These are phyloP conservation scores for Ascocoryne sarcoides DNA, from an alignment of 2,329 filamentous ascomycete genomes.

Conservation along the genomic window DNA sequence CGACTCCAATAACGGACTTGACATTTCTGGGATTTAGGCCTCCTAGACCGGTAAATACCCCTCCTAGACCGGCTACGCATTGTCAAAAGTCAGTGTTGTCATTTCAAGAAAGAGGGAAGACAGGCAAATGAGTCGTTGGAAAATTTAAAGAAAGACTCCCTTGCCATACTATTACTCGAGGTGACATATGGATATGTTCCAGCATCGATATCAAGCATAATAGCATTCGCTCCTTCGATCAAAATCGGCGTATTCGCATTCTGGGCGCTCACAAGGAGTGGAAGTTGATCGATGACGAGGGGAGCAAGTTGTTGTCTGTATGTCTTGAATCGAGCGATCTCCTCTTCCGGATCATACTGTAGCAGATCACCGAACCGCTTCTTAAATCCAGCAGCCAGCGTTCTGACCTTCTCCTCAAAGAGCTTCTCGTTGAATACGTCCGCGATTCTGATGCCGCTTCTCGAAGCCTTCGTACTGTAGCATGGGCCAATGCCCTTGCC, in stretches of 20 bases:
- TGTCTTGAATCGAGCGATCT: slow-evolving; percentile 51
- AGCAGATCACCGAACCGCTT: slow-evolving; percentile 61
- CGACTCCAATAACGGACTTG: slow-evolving; percentile 53
- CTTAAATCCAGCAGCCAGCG: slow-evolving; percentile 53
- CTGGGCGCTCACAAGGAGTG: slow-evolving; percentile 54
- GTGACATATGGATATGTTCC: slow-evolving; percentile 39
- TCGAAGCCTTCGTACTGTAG: slow-evolving; percentile 51
- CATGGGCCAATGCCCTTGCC: slow-evolving; percentile 44
- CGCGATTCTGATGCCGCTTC: slow-evolving; percentile 56
- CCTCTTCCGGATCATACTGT: slow-evolving; percentile 58
- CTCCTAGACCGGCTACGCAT: slow-evolving; percentile 46
- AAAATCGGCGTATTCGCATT: slow-evolving; percentile 50
- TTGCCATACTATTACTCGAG: background rate
- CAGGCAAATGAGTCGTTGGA: no score
- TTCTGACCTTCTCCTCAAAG: slow-evolving; percentile 59
- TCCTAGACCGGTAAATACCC: slow-evolving; percentile 53
- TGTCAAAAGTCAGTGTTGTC: no score
- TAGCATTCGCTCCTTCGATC: slow-evolving; percentile 58
- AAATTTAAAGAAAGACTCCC: no score
- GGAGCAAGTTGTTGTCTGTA: slow-evolving; percentile 48
- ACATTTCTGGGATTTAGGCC: slow-evolving; percentile 42
- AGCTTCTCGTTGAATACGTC: slow-evolving; percentile 59
- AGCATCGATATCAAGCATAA: slow-evolving; percentile 53
- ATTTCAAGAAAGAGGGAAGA: no score
- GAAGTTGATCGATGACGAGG: slow-evolving; percentile 55